These are phyloP conservation scores for Podospora pseudoanserina DNA, from an alignment of 495 filamentous ascomycete species.

Conservation along the genomic window DNA sequence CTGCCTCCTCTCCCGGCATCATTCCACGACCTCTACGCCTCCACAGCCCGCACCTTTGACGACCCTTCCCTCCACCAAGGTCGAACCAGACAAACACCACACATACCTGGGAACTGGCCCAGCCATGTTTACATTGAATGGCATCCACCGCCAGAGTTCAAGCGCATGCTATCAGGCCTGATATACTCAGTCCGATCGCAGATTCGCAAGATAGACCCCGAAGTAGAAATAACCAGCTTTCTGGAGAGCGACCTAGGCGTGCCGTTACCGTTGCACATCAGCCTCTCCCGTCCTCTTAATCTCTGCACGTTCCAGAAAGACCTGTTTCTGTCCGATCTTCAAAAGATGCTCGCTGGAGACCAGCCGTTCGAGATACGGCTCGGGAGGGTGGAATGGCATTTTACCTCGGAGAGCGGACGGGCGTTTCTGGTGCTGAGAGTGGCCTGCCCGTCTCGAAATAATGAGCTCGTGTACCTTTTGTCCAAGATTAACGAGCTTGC, in stretches of 20 bases:
- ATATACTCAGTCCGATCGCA: conserved; percentile 39
- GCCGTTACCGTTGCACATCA: conserved; percentile 84
- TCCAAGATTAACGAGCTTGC: conserved; percentile 60
- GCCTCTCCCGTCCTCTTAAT: conserved; percentile 71
- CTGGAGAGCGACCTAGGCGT: conserved; percentile 71
- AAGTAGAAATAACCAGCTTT: conserved; percentile 51
- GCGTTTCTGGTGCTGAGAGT: conserved; percentile 83
- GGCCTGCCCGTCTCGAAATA: conserved; percentile 25
- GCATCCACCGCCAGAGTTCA: conserved; percentile 61
- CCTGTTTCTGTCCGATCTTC: conserved; percentile 52
- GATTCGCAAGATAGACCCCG: not conserved
- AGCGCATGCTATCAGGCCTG: conserved; percentile 50
- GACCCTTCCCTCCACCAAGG: conserved; percentile 83
- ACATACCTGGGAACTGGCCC: conserved; percentile 88
- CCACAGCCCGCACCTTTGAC: conserved; percentile 71
- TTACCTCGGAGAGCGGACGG: conserved; percentile 60
- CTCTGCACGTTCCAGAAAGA: conserved; percentile 64
- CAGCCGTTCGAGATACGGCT: conserved; percentile 36
- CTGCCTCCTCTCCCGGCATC: conserved; percentile 78
- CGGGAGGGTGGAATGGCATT: conserved; percentile 40
- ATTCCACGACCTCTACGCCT: conserved; percentile 91
- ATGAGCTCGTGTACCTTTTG: conserved; percentile 63
- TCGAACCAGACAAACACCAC: conserved; percentile 73
- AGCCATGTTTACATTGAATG: conserved; percentile 92
- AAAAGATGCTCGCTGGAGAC: conserved; percentile 22